phyloP scores from a whole-genome alignment of 116 monocot species.

The Zostera marina region DNA sequence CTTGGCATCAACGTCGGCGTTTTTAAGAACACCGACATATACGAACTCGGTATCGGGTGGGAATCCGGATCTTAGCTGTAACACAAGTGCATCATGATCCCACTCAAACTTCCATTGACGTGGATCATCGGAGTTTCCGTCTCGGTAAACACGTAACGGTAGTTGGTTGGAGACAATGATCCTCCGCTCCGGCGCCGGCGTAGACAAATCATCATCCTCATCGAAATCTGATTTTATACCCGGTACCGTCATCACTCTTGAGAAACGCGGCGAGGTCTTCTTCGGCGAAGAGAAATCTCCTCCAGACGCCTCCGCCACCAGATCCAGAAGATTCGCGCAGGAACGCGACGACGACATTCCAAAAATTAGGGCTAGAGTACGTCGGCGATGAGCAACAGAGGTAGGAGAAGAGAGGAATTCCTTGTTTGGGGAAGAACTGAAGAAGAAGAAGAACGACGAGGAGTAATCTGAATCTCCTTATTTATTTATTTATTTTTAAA shows the following conservation, averaged over 20 bases:
- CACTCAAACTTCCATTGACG: slow-evolving; percentile 12
- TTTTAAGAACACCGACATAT: slow-evolving; percentile 43
- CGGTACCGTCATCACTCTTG: slow-evolving; percentile 28
- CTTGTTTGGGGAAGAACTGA: too few relatives aligned
- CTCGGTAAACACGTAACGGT: slow-evolving; percentile 21
- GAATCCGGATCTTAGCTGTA: slow-evolving; percentile 31
- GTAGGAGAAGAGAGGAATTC: too few relatives aligned
- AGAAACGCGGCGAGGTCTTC: slow-evolving; percentile 10
- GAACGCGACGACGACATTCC: slow-evolving; percentile 19
- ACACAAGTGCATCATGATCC: slow-evolving; percentile 43
- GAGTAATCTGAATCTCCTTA: too few relatives aligned
- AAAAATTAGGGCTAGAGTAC: not conserved
- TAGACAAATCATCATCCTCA: slow-evolving; percentile 3
- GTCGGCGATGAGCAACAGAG: not conserved
- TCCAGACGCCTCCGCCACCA: slow-evolving; percentile 10
- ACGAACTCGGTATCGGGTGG: slow-evolving; percentile 16
- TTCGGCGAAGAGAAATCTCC: slow-evolving; percentile 11
- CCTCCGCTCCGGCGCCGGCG: slow-evolving; percentile 18
- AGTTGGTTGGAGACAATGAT: slow-evolving; percentile 53
- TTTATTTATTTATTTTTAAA: too few relatives aligned
- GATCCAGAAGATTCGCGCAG: slow-evolving; percentile 29
- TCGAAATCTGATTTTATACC: slow-evolving; percentile 15
- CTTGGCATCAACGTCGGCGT: slow-evolving; percentile 17
- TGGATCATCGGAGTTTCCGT: slow-evolving; percentile 3
- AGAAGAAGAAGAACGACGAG: too few relatives aligned